phyloP scores from a whole-genome alignment of 306 rosid genomes.

The Comarum palustre region DNA sequence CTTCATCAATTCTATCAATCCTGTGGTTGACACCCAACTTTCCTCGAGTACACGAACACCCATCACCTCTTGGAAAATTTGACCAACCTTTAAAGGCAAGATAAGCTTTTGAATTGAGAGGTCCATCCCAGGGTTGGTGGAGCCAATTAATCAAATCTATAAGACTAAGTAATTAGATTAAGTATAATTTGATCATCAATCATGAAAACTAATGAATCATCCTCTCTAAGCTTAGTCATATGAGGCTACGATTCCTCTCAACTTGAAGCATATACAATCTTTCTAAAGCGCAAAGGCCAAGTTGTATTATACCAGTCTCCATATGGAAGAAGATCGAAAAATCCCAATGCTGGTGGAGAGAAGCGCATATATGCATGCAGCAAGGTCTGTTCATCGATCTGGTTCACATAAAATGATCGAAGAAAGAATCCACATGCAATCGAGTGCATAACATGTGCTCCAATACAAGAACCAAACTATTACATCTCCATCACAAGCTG shows the following conservation, averaged over 20 bases:
- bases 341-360: background rate
- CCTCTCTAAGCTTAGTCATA: background rate
- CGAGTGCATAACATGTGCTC: slow-evolving; percentile 21
- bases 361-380: slow-evolving; percentile 1
- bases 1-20: background rate
- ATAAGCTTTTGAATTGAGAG: background rate
- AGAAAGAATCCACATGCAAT: slow-evolving; percentile 17
- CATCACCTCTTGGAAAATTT: background rate
- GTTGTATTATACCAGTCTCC: slow-evolving; percentile 20
- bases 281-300: background rate
- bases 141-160: slow-evolving; percentile 1
- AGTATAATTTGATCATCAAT: slow-evolving; percentile 2
- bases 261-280: slow-evolving; percentile 12
- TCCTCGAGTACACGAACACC: background rate
- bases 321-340: slow-evolving; percentile 11
- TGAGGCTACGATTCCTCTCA: slow-evolving; percentile 13
- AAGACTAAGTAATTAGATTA: too few relatives aligned
- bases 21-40: slow-evolving; percentile 1
- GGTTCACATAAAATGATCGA: background rate
- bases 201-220: background rate
- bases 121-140: slow-evolving; percentile 4
- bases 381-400: background rate
- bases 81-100: background rate
- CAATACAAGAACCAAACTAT: background rate
- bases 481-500: background rate